Percentiles rank a stretch among this genome's conserved stretches.
Conservation (phyloP, 2,329 filamentous ascomycete genomes). For the Aspergillus sp. region DNA sequence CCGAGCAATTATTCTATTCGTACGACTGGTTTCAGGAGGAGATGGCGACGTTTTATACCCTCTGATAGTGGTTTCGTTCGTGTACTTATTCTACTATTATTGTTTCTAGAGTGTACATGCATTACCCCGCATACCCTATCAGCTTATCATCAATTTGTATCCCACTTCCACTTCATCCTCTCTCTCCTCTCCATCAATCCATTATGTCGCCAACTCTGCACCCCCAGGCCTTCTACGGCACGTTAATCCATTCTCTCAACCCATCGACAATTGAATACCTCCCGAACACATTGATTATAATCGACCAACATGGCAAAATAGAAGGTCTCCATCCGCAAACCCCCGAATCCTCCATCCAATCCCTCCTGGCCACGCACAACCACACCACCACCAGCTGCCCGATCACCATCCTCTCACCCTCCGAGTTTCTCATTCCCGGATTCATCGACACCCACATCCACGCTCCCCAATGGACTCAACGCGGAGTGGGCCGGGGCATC, state of each 20-base stretch:
- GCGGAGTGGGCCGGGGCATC: slow-evolving; percentile 42
- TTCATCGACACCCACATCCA: slow-evolving; percentile 67
- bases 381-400: slow-evolving; percentile 25
- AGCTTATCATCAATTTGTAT: too few species aligned
- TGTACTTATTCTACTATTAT: neutral
- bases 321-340: slow-evolving; percentile 23
- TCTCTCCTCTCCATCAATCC: slow-evolving; percentile 1
- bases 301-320: slow-evolving; percentile 29
- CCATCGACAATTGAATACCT: slow-evolving; percentile 28
- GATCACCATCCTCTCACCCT: slow-evolving; percentile 25
- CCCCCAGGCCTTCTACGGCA: slow-evolving; percentile 34
- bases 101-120: neutral
- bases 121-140: too few species aligned
- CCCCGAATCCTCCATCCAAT: slow-evolving; percentile 18
- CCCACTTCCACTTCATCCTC: neutral
- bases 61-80: slow-evolving; percentile 20
- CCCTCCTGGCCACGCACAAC: slow-evolving; percentile 21
- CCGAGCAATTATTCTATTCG: slow-evolving; percentile 36
- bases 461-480: slow-evolving; percentile 56
- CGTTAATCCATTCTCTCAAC: slow-evolving; percentile 29
- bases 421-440: slow-evolving; percentile 32
- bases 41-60: slow-evolving; percentile 39
- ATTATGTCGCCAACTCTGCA: slow-evolving; percentile 10
- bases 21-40: slow-evolving; percentile 41
- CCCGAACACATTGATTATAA: slow-evolving; percentile 29